Evolutionary conservation across 257 asterid species (phyloP).

Genomic region (Vinca minor): DNA sequence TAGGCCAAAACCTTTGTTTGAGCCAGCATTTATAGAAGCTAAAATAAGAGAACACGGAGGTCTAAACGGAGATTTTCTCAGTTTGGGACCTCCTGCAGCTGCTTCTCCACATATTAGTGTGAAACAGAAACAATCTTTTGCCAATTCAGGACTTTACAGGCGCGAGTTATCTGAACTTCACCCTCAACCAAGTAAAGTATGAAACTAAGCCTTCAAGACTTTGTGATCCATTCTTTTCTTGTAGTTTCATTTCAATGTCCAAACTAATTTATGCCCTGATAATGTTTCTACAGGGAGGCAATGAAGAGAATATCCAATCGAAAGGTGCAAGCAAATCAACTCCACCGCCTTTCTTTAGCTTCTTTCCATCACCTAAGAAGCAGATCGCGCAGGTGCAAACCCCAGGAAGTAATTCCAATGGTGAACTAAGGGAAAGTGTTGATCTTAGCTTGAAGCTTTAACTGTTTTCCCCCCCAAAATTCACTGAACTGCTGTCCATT

Average conservation of each 20-base stretch:
- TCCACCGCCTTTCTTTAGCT: constrained; percentile 31
- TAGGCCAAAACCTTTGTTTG: constrained; percentile 29
- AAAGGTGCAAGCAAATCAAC: constrained; percentile 28
- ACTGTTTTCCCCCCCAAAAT: no score
- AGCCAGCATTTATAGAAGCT: constrained; percentile 18
- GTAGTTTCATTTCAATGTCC: background rate
- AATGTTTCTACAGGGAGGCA: constrained; percentile 29
- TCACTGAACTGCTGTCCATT: background rate
- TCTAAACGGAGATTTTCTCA: constrained; percentile 56
- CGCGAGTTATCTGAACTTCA: constrained; percentile 23
- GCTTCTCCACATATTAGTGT: constrained; percentile 20
- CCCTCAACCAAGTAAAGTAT: constrained; percentile 10
- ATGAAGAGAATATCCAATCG: constrained; percentile 20
- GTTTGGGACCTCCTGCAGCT: constrained; percentile 95
- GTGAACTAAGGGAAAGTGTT: constrained; percentile 39
- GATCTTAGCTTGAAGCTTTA: constrained; percentile 71
- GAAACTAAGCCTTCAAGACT: background rate
- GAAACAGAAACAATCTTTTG: constrained; percentile 15
- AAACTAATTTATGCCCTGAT: background rate
- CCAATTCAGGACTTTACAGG: constrained; percentile 14
- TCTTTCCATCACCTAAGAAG: constrained; percentile 42
- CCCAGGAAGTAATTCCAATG: constrained; percentile 18
- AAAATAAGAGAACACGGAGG: constrained; percentile 20
- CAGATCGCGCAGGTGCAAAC: constrained; percentile 18
- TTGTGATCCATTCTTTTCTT: background rate